These are phyloP conservation scores for Fusarium sp. DNA, from an alignment of 2,329 filamentous ascomycete species.

Conservation along the genomic window DNA sequence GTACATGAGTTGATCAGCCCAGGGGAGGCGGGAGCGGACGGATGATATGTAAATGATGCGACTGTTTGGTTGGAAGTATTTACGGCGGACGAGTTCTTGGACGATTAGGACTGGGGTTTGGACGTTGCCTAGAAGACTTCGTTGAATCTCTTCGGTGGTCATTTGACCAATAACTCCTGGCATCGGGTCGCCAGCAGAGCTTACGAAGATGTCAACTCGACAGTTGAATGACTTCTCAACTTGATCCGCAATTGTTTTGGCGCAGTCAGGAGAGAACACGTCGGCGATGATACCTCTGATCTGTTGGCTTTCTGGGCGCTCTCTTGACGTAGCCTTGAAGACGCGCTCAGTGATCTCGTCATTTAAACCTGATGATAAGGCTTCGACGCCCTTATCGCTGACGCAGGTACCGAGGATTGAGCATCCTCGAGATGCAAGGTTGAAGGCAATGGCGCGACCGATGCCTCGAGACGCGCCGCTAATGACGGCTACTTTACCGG, in stretches of 20 bases:
- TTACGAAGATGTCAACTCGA: constrained; percentile 52
- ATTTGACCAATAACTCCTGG: constrained; percentile 48
- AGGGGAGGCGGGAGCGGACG: constrained; percentile 50
- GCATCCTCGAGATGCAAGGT: constrained; percentile 48
- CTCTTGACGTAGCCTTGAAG: constrained; percentile 31
- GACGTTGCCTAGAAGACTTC: constrained; percentile 51
- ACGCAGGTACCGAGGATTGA: constrained; percentile 51
- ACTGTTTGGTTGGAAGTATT: constrained; percentile 49
- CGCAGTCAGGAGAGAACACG: constrained; percentile 48
- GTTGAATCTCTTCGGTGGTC: constrained; percentile 45
- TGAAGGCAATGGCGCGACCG: constrained; percentile 46
- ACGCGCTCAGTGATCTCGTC: constrained; percentile 34
- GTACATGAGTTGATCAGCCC: constrained; percentile 53
- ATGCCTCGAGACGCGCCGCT: constrained; percentile 44
- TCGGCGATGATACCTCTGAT: constrained; percentile 49
- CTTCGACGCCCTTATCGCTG: constrained; percentile 28
- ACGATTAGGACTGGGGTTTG: constrained; percentile 53
- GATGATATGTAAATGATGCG: constrained; percentile 54
- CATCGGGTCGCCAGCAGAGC: constrained; percentile 49
- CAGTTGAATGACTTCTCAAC: constrained; percentile 32
- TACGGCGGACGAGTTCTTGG: constrained; percentile 50
- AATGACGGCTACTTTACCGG: constrained; percentile 35
- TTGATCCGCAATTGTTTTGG: constrained; percentile 45
- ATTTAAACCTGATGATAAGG: constrained; percentile 38
- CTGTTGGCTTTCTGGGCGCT: constrained; percentile 24